A percentile compares a stretch with the other conserved stretches of the same genome.
Conservation (phyloP, 1,139 yeast species). For the Hansenula sp. region DNA sequence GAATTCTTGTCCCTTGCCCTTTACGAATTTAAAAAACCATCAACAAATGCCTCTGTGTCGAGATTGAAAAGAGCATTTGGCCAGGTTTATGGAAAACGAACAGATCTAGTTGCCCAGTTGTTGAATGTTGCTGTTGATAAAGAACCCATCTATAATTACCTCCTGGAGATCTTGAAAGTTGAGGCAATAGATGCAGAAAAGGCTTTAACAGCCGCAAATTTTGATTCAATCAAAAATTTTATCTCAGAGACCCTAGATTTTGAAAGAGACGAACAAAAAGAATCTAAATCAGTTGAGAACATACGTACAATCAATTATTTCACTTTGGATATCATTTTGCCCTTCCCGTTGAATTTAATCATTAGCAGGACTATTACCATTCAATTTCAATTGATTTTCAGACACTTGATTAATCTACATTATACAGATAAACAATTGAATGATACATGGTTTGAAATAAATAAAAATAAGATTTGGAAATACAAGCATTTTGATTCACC, state of each 20-base stretch:
- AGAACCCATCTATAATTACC: constrained; percentile 47
- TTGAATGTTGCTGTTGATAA: constrained; percentile 27
- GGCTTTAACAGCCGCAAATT: constrained; percentile 37
- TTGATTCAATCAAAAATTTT: constrained; percentile 36
- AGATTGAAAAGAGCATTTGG: constrained; percentile 32
- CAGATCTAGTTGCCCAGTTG: constrained; percentile 23
- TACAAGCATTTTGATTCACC: constrained; percentile 37
- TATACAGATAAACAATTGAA: constrained; percentile 59
- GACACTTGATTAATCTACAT: constrained; percentile 63
- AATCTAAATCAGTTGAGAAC: constrained; percentile 19
- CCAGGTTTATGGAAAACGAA: constrained; percentile 6
- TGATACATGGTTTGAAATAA: constrained; percentile 71
- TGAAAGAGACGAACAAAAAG: constrained; percentile 20
- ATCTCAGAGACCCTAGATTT: constrained; percentile 36
- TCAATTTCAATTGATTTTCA: constrained; percentile 77
- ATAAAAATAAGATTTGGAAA: constrained; percentile 66
- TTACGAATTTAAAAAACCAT: constrained; percentile 37
- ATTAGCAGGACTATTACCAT: constrained; percentile 66
- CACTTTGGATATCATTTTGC: constrained; percentile 65
- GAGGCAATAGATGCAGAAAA: constrained; percentile 61
- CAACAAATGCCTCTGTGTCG: constrained; percentile 32
- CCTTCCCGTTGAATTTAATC: constrained; percentile 82
- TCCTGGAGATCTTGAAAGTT: constrained; percentile 62
- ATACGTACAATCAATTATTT: constrained; percentile 44
- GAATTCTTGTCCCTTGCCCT: constrained; percentile 37